These are phyloP conservation scores for Lepiota brunneoincarnata DNA, from an alignment of 768 basidiomycete genomes.

Conservation along the genomic window DNA sequence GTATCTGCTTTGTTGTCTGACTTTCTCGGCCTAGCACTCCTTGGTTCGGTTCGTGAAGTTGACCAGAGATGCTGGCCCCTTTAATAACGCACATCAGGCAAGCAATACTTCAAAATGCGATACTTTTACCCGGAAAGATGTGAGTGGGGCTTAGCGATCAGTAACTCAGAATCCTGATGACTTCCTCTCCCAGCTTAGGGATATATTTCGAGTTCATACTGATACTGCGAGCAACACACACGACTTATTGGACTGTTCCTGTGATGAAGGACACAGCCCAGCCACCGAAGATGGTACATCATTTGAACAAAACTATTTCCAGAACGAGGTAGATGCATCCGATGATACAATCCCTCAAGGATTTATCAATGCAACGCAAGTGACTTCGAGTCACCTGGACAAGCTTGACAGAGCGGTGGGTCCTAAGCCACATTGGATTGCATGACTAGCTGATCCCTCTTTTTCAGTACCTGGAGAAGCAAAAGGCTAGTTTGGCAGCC, in stretches of 20 bases:
- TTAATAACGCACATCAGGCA: constrained; percentile 22
- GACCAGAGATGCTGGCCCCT: neutral
- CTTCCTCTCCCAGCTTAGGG: constrained; percentile 60
- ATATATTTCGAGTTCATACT: constrained; percentile 86
- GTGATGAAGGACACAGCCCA: constrained; percentile 38
- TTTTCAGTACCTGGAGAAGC: constrained; percentile 60
- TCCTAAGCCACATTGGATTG: neutral
- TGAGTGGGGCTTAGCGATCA: constrained; percentile 31
- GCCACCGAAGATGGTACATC: constrained; percentile 15
- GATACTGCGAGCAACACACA: constrained; percentile 88
- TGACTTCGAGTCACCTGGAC: constrained; percentile 42
- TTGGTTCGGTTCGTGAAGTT: constrained; percentile 54
- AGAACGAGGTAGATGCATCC: neutral
- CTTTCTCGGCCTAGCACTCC: constrained; percentile 47
- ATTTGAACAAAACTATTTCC: constrained; percentile 24
- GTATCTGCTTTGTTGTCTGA: neutral
- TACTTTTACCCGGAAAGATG: constrained; percentile 85
- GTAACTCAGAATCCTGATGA: neutral
- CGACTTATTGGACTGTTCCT: constrained; percentile 83
- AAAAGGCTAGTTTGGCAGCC: constrained; percentile 64
- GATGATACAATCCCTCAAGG: constrained; percentile 27
- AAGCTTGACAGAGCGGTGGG: constrained; percentile 54
- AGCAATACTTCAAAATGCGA: constrained; percentile 61
- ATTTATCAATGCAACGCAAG: constrained; percentile 65
- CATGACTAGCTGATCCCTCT: constrained; percentile 11